Evolutionary conservation across 164 flowering plant genomes (phyloP), one percentile per base, ranked within the genome.

Genomic region (Berberis thunbergii): DNA sequence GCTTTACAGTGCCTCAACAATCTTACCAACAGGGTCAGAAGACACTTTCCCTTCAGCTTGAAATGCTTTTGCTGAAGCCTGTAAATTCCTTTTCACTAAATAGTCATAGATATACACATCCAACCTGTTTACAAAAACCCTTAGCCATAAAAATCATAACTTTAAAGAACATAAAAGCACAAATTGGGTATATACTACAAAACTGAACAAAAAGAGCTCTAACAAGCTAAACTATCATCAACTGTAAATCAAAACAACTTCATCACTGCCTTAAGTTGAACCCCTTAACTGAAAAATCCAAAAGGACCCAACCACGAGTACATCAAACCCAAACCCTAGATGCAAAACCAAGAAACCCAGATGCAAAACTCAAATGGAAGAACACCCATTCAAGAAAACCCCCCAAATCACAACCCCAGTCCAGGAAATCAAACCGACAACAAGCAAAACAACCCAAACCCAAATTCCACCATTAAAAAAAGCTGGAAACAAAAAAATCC

Each of bases 41-140:
- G 87, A 79, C 43, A 55, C 58, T 55, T 55, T 39, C 58, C 41
- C 58, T 39, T 55, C 58, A 55, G 42, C 58, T 39, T 55, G 40
- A 26, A 26, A 89, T 2, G 87, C 82, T 73, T 80, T 81, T 5
- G 89, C 90, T 44, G 96, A 66, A 64, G 83, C 75, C 58, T 80
- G 78, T 49, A 85, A 73, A 56, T 86, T 84, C 75, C 89, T 80
- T 72, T 89, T 89, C 66, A 86, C 65, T 46, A 89, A 72, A 69
- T 89, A 86, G 73, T 89, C 96, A 73, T 86, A 70, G 61, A 89
- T 86, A 64, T 89, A 89, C 43, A 83, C 86, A 75, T 89, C 92
- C 74, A 89, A 74, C 87, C 96, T 88, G 78, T 40, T 56, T 56
- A 56, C 54, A 52, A 7, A 12, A 52, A 7, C 10, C n/a, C 54